A percentile compares a stretch with the other conserved stretches of the same genome.
Conservation (phyloP, 139 green algal species). For the Zygnema cylindricum region DNA sequence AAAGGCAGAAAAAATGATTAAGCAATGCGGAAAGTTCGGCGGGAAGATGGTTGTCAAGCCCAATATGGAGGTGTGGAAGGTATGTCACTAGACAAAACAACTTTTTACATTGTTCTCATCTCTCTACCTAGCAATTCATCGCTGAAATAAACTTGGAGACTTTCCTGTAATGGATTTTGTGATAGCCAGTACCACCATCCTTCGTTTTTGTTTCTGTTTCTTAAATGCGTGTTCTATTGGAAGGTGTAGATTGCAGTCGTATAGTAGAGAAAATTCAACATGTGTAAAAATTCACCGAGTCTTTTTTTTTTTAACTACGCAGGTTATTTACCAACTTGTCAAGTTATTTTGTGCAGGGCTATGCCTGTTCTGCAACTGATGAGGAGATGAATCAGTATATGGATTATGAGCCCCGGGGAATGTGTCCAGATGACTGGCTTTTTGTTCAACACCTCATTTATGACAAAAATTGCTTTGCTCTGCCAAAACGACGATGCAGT, state of each 20-base stretch:
- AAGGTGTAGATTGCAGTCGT: too few species aligned
- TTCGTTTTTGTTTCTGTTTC: too few species aligned
- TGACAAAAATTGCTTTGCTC: slow-evolving; percentile 43
- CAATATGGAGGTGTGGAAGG: background rate
- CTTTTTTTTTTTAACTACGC: too few species aligned
- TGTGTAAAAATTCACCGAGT: too few species aligned
- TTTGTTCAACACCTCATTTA: slow-evolving; percentile 42
- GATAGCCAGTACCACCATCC: too few species aligned
- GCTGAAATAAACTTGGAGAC: too few species aligned
- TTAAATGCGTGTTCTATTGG: too few species aligned
- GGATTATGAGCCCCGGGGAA: background rate
- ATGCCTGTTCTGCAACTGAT: slow-evolving; percentile 21
- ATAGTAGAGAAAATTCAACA: too few species aligned
- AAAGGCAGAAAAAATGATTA: background rate
- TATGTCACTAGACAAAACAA: too few species aligned
- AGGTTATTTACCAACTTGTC: background rate
- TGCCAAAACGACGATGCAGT: slow-evolving; percentile 12
- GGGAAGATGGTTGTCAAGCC: background rate
- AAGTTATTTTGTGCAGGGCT: slow-evolving; percentile 13
- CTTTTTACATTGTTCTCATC: too few species aligned
- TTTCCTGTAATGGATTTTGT: too few species aligned
- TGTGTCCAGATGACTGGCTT: slow-evolving; percentile 37
- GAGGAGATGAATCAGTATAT: slow-evolving; percentile 35
- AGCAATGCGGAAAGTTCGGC: background rate
- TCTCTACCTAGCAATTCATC: too few species aligned